Evolutionary conservation across 2,329 filamentous ascomycete species (phyloP), one percentile per base, ranked within the genome.

Genomic region (Bipolaris sorokiniana): DNA sequence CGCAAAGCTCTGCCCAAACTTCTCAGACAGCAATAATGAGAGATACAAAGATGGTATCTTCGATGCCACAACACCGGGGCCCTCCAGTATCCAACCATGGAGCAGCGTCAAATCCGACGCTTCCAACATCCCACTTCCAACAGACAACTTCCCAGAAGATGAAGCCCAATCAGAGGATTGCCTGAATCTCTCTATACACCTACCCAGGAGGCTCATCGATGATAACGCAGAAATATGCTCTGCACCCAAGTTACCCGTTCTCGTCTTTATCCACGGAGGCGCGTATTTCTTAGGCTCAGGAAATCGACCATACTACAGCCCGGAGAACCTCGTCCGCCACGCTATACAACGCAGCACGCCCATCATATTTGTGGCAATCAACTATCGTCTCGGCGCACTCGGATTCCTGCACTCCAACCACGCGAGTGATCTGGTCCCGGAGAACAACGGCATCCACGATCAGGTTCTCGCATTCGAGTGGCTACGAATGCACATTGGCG

Each of bases 211-310:
- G 82, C 56, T 77, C 76, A 0, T 62, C 7, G 36, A 73, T 78
- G 0, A 81, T 80, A 1, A 52, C 31, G 23, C 37, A 1, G 10
- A 52, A 46, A 26, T 58, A 9, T 18, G 31, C 7, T 6, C 72
- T 68, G 5, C n/a, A 4, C 40, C 40, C 13, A 64, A 58, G 33
- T 70, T 84, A 2, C 83, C 83, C 0, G 83, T 85, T 0, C 69
- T 84, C 23, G 75, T 82, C 2, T 84, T 82, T 58, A 78, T 85
- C 3, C 82, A 85, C 57, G 83, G 83, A 0, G 82, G 83, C 3
- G 82, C 79, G 0, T 79, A 80, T 44, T 69, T 74, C 4, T 75
- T 80, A 3, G 83, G 82, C 6, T 79, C 80, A 1, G 82, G 79
- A 31, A 81, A 76, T 1, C 83, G 80, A 75, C 82, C 82, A 0